Percentiles rank a stretch among this genome's conserved stretches.
phyloP scores from a whole-genome alignment of 352 stramenopile species.

The Phytophthora pistaciae region DNA sequence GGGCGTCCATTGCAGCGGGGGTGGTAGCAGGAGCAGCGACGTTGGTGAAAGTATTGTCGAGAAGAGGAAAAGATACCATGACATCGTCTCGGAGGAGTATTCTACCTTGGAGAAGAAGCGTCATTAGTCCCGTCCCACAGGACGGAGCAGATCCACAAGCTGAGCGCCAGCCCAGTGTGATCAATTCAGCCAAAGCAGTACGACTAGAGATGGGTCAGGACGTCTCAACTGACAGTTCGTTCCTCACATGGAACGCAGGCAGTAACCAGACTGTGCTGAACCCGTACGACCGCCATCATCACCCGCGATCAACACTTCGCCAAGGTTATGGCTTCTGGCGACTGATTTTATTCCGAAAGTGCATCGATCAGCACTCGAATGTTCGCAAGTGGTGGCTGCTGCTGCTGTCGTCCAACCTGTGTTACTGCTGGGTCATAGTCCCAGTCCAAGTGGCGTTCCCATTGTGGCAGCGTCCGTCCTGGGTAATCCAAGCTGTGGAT shows the following conservation, averaged over 20 bases:
- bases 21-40: conserved; percentile 10
- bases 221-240: neutral
- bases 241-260: neutral
- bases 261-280: neutral
- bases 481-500: conserved; percentile 43
- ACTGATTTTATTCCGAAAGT: conserved; percentile 13
- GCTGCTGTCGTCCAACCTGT: conserved; percentile 34
- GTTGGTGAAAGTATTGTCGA: conserved; percentile 14
- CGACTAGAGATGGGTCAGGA: neutral
- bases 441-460: conserved; percentile 64
- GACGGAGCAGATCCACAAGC: neutral
- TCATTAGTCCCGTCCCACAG: neutral
- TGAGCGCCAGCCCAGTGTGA: neutral
- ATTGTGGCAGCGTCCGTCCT: conserved; percentile 38
- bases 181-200: neutral
- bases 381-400: conserved; percentile 59
- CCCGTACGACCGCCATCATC: conserved; percentile 8
- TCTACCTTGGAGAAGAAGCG: conserved; percentile 10
- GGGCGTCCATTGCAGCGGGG: conserved; percentile 12
- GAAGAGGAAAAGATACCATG: neutral
- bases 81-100: conserved; percentile 4
- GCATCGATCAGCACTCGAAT: conserved; percentile 61
- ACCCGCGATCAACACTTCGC: neutral
- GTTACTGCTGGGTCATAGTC: conserved; percentile 65
- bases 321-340: neutral